Conservation (phyloP, 768 basidiomycete genomes). For the Leucosporidium scottii region DNA sequence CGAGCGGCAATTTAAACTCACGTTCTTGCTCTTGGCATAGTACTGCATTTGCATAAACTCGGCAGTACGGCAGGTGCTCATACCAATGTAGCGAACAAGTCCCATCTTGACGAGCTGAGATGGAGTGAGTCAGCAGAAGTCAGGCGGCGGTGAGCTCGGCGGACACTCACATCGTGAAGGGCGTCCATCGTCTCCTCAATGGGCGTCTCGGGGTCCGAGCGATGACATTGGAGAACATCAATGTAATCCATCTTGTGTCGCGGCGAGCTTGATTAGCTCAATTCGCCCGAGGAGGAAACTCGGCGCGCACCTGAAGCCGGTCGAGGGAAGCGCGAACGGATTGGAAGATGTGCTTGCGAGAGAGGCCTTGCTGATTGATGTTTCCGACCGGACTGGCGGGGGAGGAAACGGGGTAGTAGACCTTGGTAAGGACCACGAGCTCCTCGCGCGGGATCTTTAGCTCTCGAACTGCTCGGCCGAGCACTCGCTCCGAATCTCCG, state of each 20-base stretch:
- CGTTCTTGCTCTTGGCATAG: background rate
- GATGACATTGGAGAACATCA: conserved; percentile 58
- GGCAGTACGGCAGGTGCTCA: conserved; percentile 44
- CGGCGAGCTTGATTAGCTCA: background rate
- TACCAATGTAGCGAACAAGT: conserved; percentile 45
- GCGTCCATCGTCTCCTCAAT: conserved; percentile 49
- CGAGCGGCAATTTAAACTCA: background rate
- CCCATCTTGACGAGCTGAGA: conserved; percentile 39
- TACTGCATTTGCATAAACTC: conserved; percentile 33
- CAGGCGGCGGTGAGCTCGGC: background rate
- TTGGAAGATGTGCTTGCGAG: conserved; percentile 62
- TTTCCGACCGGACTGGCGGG: conserved; percentile 43
- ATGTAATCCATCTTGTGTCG: conserved; percentile 53
- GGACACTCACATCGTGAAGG: conserved; percentile 40
- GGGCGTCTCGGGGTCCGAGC: conserved; percentile 56
- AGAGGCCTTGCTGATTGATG: conserved; percentile 48
- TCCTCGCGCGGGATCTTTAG: conserved; percentile 64
- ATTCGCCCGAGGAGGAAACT: no score
- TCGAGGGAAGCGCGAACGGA: conserved; percentile 51
- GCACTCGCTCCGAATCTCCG: conserved; percentile 57
- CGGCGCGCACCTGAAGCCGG: conserved; percentile 39
- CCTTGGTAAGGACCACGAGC: conserved; percentile 72
- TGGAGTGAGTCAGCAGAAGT: background rate
- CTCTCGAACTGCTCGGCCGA: conserved; percentile 65
- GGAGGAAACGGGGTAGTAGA: conserved; percentile 23